Percentiles rank a stretch among this genome's conserved stretches.
phyloP scores from a whole-genome alignment of 306 rosid genomes.

The Inga laurina region DNA sequence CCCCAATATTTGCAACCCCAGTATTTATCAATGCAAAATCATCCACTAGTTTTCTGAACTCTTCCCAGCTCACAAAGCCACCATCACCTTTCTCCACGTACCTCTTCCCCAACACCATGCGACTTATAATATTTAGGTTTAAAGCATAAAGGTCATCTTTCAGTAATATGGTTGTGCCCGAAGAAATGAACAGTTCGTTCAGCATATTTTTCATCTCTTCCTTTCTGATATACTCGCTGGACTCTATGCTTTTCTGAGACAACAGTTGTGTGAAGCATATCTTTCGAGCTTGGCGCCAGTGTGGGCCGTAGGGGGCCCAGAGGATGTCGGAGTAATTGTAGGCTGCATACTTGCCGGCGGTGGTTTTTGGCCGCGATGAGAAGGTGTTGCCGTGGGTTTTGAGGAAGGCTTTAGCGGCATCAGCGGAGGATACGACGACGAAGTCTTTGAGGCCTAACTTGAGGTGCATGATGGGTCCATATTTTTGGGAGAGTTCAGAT shows the following conservation, averaged over 20 bases:
- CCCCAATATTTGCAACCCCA: conserved; percentile 60
- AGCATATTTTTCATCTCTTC: conserved; percentile 42
- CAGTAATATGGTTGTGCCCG: conserved; percentile 3
- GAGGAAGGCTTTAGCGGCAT: conserved; percentile 51
- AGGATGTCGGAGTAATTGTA: background rate
- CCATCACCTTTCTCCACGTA: conserved; percentile 40
- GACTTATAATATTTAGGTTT: conserved; percentile 63
- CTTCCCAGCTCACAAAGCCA: conserved; percentile 40
- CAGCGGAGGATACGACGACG: conserved; percentile 47
- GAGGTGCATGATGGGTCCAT: conserved; percentile 58
- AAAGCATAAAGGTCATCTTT: conserved; percentile 41
- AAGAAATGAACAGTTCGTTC: conserved; percentile 18
- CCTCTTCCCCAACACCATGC: conserved; percentile 65
- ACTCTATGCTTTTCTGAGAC: conserved; percentile 46
- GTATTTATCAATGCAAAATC: background rate
- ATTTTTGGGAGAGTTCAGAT: conserved; percentile 42
- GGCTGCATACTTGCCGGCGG: conserved; percentile 35
- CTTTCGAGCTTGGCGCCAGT: conserved; percentile 40
- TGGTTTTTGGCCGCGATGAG: conserved; percentile 41
- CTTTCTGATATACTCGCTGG: conserved; percentile 49
- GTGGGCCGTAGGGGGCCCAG: background rate
- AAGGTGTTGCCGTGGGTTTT: conserved; percentile 50
- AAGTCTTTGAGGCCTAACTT: conserved; percentile 45
- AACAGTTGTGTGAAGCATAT: conserved; percentile 53
- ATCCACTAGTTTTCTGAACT: conserved; percentile 55